Percentiles rank a stretch among this genome's conserved stretches.
Conservation (phyloP, 2,329 filamentous ascomycete species). For the Verticillium nonalfalfae region DNA sequence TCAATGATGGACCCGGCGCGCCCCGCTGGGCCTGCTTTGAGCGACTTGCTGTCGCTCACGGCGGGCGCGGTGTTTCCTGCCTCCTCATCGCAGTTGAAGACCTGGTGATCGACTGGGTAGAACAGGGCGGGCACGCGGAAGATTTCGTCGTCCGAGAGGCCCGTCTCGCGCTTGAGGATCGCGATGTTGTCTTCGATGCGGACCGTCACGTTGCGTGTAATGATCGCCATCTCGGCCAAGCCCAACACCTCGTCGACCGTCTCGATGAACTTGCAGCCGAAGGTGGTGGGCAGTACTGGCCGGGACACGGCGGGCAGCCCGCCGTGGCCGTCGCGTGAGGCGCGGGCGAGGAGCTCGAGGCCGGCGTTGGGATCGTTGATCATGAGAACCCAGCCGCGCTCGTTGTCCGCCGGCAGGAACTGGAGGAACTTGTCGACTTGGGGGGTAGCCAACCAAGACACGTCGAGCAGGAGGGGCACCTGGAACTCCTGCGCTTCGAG, state of each 20-base stretch:
- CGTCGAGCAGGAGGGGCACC: constrained; percentile 23
- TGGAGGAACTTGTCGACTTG: constrained; percentile 26
- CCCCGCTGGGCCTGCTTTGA: not conserved
- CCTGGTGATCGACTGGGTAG: not conserved
- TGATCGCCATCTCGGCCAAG: not conserved
- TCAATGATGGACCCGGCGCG: not conserved
- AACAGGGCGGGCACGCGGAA: constrained; percentile 14
- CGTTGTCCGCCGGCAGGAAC: constrained; percentile 16
- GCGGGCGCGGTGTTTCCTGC: not conserved
- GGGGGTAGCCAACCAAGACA: constrained; percentile 20
- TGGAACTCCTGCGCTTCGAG: constrained; percentile 26
- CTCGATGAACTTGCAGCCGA: no score
- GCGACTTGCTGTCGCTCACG: not conserved
- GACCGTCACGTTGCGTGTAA: not conserved
- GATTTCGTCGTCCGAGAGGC: constrained; percentile 14
- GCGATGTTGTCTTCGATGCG: constrained; percentile 6
- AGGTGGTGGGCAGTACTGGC: no score
- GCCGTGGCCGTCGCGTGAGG: constrained; percentile 4
- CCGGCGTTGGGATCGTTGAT: constrained; percentile 13
- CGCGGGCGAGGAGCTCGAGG: constrained; percentile 14
- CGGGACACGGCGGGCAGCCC: not conserved
- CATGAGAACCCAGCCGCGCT: constrained; percentile 13
- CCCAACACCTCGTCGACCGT: constrained; percentile 7
- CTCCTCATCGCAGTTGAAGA: not conserved
- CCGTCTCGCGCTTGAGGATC: constrained; percentile 7